A percentile compares a stretch with the other conserved stretches of the same genome.
Evolutionary conservation across 2,329 filamentous ascomycete genomes (phyloP).

Genomic region (Paraphoma chrysanthemicola): DNA sequence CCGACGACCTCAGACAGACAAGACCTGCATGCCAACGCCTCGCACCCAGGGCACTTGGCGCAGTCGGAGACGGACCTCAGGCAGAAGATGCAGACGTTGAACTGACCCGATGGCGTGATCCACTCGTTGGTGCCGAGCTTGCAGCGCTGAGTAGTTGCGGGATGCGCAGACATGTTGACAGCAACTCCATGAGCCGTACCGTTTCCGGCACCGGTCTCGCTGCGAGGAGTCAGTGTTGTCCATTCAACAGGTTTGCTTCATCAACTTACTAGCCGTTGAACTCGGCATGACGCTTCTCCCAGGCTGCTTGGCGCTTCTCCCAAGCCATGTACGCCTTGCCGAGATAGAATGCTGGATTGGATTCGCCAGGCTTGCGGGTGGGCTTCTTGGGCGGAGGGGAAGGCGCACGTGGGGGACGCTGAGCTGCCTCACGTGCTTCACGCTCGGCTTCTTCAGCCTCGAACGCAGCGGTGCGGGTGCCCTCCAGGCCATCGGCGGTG

Average conservation of each 20-base stretch:
- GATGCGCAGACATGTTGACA: conserved; percentile 15
- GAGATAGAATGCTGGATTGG: conserved; percentile 4
- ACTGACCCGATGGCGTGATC: conserved; percentile 3
- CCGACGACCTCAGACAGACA: conserved; percentile 6
- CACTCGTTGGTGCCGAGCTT: not conserved
- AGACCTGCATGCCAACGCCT: conserved; percentile 18
- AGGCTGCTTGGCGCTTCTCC: conserved; percentile 2
- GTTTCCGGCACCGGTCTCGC: not conserved
- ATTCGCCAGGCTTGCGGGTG: conserved; percentile 1
- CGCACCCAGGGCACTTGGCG: conserved; percentile 15
- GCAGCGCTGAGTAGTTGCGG: conserved; percentile 7
- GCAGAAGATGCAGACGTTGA: conserved; percentile 19
- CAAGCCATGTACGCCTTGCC: conserved; percentile 9
- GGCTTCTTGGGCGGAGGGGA: conserved; percentile 15
- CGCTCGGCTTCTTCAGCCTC: not conserved
- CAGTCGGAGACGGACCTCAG: not conserved
- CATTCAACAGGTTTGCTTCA: not conserved
- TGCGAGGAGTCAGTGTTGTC: not conserved
- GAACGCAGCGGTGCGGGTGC: not conserved
- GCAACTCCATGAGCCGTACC: conserved; percentile 8
- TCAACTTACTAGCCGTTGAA: conserved; percentile 3
- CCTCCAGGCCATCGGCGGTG: not conserved
- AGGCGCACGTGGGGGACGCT: not conserved
- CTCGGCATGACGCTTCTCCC: conserved; percentile 9
- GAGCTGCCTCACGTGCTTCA: not conserved